These are phyloP conservation scores for Russula olivacea DNA, from an alignment of 768 basidiomycete genomes.

Conservation along the genomic window DNA sequence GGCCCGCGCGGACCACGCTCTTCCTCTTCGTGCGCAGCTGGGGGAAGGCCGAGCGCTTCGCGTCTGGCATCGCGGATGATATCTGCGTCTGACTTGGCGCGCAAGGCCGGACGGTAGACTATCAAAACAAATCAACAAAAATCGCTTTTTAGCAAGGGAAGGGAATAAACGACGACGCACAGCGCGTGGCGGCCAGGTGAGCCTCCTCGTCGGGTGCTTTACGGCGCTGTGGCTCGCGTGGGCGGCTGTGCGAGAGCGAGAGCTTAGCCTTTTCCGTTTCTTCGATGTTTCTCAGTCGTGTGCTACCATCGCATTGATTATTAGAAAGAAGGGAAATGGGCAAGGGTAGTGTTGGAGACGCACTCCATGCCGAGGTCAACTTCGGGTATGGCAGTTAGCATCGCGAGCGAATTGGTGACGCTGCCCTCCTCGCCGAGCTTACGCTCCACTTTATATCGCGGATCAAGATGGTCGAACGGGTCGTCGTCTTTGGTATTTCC, in stretches of 20 bases:
- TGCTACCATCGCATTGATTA: constrained; percentile 39
- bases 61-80: constrained; percentile 84
- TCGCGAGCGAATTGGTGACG: constrained; percentile 87
- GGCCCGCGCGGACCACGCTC: constrained; percentile 40
- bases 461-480: constrained; percentile 74
- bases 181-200: constrained; percentile 81
- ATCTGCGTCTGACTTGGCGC: constrained; percentile 80
- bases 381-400: constrained; percentile 97
- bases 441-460: constrained; percentile 50
- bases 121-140: constrained; percentile 7
- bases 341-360: constrained; percentile 32
- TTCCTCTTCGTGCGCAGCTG: constrained; percentile 44
- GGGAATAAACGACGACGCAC: constrained; percentile 40
- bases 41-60: constrained; percentile 74
- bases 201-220: constrained; percentile 63
- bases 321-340: neutral
- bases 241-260: constrained; percentile 66
- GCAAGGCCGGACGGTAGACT: constrained; percentile 84
- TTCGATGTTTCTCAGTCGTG: constrained; percentile 90
- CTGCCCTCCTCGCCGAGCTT: constrained; percentile 75
- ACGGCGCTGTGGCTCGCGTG: constrained; percentile 38
- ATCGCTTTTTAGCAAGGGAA: neutral
- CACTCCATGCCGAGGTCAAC: constrained; percentile 99
- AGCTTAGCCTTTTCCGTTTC: constrained; percentile 97
- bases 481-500: constrained; percentile 51